Evolutionary conservation across 108 stramenopile genomes (phyloP), one percentile per base, ranked within the genome.

Genomic region (Nannochloropsis salina): DNA sequence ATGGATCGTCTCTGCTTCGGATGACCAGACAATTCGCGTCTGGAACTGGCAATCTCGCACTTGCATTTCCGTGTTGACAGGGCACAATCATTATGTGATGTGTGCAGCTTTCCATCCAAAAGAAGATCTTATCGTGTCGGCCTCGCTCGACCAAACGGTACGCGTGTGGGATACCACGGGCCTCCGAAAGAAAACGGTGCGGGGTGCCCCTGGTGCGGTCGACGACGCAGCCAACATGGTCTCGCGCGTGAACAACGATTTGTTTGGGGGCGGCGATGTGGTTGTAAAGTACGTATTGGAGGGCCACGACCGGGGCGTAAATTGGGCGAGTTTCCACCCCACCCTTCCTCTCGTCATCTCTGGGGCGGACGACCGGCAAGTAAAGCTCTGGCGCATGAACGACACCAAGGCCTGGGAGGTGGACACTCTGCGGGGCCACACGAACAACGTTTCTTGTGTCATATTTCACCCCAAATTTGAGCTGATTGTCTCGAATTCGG

Each of bases 1-100:
- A 1, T 98, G 96, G 97, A 95, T 98, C 85, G 92, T 98, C 80
- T 94, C 93, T 42, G 96, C 96, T 11, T 92, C 92, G 80, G 98
- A 97, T 89, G 97, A 96, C 91, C 99, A 99, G 91, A 99, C 99
- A 1, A 92, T 99, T 85, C 92, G 99, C 45, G 90, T 99, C 83
- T 99, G 99, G 99, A 97, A 99, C 93, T 99, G 98, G 92, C 94
- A 97, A 88, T 94, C 93, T 85, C 95, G 99, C 82, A 94, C 94
- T 22, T 98, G 98, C 91, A 88, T 99, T 87, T 94, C 94, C 81
- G 98, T 99, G 9, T 89, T 99, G 86, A 98, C 99, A 6, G 99
- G 99, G 11, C 99, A 99, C 93, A 99, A 99, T 86, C 99, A 99
- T 93, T 99, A 99, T 90, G 98, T 99, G 87, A 99, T 99, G 99